These are phyloP conservation scores for Penicillium cosmopolitanum DNA, from an alignment of 495 filamentous ascomycete species.

Conservation along the genomic window DNA sequence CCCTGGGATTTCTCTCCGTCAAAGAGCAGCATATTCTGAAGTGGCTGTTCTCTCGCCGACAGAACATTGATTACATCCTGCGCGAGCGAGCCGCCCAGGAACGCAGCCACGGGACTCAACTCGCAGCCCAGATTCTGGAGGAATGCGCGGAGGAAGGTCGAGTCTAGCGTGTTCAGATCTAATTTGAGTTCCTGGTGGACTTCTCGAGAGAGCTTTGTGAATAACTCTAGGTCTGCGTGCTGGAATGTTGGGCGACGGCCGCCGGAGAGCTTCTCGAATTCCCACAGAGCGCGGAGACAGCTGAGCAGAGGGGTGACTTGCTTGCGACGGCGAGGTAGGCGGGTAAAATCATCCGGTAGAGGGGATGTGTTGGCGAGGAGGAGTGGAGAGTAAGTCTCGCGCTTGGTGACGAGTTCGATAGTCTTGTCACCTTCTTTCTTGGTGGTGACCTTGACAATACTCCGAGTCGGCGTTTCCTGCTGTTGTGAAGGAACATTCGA, in stretches of 20 bases:
- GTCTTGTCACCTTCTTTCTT: conserved; percentile 74
- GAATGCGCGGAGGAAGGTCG: conserved; percentile 82
- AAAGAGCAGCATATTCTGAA: conserved; percentile 93
- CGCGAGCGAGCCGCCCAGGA: conserved; percentile 85
- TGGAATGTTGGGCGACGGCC: conserved; percentile 59
- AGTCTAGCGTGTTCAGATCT: conserved; percentile 71
- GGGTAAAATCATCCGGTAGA: conserved; percentile 69
- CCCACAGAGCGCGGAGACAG: conserved; percentile 83
- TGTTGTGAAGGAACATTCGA: conserved; percentile 70
- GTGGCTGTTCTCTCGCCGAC: conserved; percentile 83
- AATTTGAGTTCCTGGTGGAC: conserved; percentile 77
- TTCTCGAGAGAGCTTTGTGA: conserved; percentile 76
- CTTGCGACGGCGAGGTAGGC: conserved; percentile 65
- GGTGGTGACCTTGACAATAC: conserved; percentile 67
- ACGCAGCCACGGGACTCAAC: conserved; percentile 83
- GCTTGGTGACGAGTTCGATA: conserved; percentile 90
- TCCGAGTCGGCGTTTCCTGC: conserved; percentile 78
- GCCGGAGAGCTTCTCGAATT: conserved; percentile 61
- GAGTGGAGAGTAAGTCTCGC: conserved; percentile 84
- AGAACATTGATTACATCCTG: conserved; percentile 98
- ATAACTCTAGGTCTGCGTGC: conserved; percentile 63
- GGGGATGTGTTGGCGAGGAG: conserved; percentile 75
- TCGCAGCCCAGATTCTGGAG: conserved; percentile 80
- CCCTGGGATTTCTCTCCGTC: conserved; percentile 80
- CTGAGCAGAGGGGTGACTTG: conserved; percentile 80